A percentile compares a stretch with the other conserved stretches of the same genome.
phyloP scores from a whole-genome alignment of 106 monocot genomes.

The Acanthochlamys bracteata region DNA sequence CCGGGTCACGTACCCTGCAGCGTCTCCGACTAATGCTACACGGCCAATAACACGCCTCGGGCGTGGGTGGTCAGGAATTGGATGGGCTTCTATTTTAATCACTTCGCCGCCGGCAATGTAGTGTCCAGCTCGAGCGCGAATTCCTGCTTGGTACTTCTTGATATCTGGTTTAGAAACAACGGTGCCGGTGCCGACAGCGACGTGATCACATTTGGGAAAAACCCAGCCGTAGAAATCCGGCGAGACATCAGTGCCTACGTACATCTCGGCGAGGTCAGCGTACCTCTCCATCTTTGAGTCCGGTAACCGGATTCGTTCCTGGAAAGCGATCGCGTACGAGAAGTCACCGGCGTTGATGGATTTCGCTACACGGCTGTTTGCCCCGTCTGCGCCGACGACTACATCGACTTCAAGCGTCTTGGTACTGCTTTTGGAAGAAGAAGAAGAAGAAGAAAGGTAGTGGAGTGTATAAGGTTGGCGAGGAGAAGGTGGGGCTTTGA shows the following conservation, averaged over 20 bases:
- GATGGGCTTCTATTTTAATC: conserved; percentile 76
- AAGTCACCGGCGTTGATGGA: conserved; percentile 89
- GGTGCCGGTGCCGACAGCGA: conserved; percentile 93
- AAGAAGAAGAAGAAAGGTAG: conserved; percentile 13
- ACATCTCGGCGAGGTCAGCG: conserved; percentile 77
- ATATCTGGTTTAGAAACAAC: conserved; percentile 32
- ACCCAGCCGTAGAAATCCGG: conserved; percentile 99
- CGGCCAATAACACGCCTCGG: conserved; percentile 59
- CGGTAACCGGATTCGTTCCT: conserved; percentile 55
- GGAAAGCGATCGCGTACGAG: conserved; percentile 81
- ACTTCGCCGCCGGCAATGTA: conserved; percentile 68
- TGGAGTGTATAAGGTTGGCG: conserved; percentile 33
- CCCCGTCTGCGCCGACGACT: conserved; percentile 80
- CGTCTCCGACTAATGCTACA: conserved; percentile 82
- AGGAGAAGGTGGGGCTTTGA: conserved; percentile 27
- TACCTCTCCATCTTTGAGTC: conserved; percentile 72
- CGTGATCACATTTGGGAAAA: conserved; percentile 97
- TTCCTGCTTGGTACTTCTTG: conserved; percentile 43
- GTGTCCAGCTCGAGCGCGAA: conserved; percentile 26
- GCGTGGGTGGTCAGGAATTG: conserved; percentile 89
- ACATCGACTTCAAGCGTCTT: conserved; percentile 54
- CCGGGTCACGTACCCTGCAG: conserved; percentile 82
- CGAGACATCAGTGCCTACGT: conserved; percentile 88
- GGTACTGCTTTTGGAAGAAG: conserved; percentile 20
- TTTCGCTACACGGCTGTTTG: conserved; percentile 82